Evolutionary conservation across 2,329 filamentous ascomycete species (phyloP), one percentile per base, ranked within the genome.

Genomic region (Colletotrichum tamarilloi): DNA sequence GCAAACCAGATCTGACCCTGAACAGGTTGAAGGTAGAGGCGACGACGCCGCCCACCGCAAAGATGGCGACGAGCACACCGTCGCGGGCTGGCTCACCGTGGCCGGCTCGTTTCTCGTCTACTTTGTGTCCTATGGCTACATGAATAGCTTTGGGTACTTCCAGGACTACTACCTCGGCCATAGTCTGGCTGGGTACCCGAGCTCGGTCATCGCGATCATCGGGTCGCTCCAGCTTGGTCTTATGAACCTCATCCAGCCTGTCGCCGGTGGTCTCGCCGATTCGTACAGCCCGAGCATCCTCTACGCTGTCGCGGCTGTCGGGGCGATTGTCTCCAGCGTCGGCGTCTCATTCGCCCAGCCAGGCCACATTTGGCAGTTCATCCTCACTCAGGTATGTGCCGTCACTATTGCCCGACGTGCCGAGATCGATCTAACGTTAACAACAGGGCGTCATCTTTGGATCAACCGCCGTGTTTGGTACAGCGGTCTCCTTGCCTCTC

Each of bases 91-190:
- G 72, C 59, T 72, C 46, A 60, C 68, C 32, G 72, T 74, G 35
- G 19, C 53, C 30, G 68, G 72, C 42, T 64, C 72, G 11, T 67
- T 74, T 55, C 46, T 74, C 49, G 72, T 74, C 12, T 72, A 74
- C 60, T 68, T 74, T 4, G 64, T 70, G 6, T 74, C 68, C 32
- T 72, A 68, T 14, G 81, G 81, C 26, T 74, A 82, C n/a, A 79
- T 85, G 69, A 86, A 84, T 74, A 82, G 79, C 28, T 87, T 84
- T 68, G 85, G 84, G 46, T 83, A 84, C 4, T 87, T 83, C 77
- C 84, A 87, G 73, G 83, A 82, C 3, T 86, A 84, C 77, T 86
- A 86, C 74, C 80, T 83, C 75, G 78, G 79, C 1, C 75, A 77
- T 1, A 78, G 83, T 9, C 81, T 85, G 9, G 68, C 68, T 12